These are phyloP conservation scores for Suhomyces panamericanus DNA, from an alignment of 1,139 yeast genomes.

Conservation along the genomic window DNA sequence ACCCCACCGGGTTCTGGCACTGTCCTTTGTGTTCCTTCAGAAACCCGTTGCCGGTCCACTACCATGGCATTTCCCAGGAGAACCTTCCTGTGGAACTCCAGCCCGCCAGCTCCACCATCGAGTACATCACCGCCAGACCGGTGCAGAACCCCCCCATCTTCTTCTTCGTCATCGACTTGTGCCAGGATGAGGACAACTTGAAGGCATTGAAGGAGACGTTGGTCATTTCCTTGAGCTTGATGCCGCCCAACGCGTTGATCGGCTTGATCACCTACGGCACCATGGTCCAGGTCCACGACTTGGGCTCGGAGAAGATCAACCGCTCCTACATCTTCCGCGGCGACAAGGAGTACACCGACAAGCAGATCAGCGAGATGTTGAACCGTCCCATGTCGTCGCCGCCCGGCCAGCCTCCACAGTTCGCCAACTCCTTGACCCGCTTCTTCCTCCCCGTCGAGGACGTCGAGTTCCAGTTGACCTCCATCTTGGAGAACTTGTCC, in stretches of 20 bases:
- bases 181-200: conserved; percentile 93
- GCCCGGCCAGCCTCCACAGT: conserved; percentile 25
- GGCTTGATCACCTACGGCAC: conserved; percentile 95
- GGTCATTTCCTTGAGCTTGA: conserved; percentile 73
- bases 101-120: conserved; percentile 80
- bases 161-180: conserved; percentile 84
- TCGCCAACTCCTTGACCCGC: conserved; percentile 57
- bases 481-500: conserved; percentile 73
- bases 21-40: conserved; percentile 86
- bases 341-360: conserved; percentile 78
- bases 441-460: conserved; percentile 85
- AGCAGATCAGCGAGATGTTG: conserved; percentile 75
- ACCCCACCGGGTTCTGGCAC: conserved; percentile 82
- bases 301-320: conserved; percentile 74
- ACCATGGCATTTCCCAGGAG: conserved; percentile 79
- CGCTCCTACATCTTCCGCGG: conserved; percentile 92
- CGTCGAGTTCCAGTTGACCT: conserved; percentile 83
- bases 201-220: conserved; percentile 86
- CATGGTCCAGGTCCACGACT: conserved; percentile 91
- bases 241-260: conserved; percentile 91
- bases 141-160: conserved; percentile 92
- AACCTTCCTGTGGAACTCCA: conserved; percentile 86
- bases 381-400: conserved; percentile 48
- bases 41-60: conserved; percentile 87
- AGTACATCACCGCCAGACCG: conserved; percentile 86